phyloP scores from a whole-genome alignment of 2,329 filamentous ascomycete species.

The Venturia nashicola region DNA sequence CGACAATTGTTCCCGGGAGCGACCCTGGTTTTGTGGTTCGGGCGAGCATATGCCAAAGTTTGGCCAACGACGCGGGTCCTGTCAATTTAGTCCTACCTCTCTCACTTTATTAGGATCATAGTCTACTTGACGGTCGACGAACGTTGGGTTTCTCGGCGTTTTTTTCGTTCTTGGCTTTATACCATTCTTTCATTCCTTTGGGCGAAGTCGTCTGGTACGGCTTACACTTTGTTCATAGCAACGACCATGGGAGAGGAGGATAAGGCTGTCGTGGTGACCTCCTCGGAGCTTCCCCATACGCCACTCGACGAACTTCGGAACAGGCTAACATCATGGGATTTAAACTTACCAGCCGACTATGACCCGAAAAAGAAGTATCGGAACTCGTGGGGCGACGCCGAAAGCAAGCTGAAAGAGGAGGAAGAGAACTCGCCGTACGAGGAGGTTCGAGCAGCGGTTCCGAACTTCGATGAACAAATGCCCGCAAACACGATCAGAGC shows the following conservation, averaged over 20 bases:
- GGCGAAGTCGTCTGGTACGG: background rate
- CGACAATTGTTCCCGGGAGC: background rate
- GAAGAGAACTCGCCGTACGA: slow-evolving; percentile 16
- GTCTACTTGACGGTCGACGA: background rate
- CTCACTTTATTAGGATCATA: background rate
- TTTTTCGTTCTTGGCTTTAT: background rate
- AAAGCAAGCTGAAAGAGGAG: background rate
- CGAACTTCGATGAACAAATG: slow-evolving; percentile 15
- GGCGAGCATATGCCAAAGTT: background rate
- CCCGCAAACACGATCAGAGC: slow-evolving; percentile 21
- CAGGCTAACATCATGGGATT: slow-evolving; percentile 9
- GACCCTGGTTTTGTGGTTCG: background rate
- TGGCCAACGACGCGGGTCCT: background rate
- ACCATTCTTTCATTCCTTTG: background rate
- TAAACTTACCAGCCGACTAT: slow-evolving; percentile 10
- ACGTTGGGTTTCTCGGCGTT: background rate
- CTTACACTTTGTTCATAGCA: background rate
- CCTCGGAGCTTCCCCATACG: background rate
- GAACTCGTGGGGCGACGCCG: slow-evolving; percentile 2
- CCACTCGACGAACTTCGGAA: slow-evolving; percentile 5
- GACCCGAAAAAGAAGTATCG: slow-evolving; percentile 2
- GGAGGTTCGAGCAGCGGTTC: slow-evolving; percentile 16
- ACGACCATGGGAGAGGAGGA: background rate
- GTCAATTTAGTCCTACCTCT: background rate
- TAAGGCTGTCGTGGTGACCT: slow-evolving; percentile 2